Conservation (phyloP, 2,329 filamentous ascomycete genomes). For the Xylaria sp. region DNA sequence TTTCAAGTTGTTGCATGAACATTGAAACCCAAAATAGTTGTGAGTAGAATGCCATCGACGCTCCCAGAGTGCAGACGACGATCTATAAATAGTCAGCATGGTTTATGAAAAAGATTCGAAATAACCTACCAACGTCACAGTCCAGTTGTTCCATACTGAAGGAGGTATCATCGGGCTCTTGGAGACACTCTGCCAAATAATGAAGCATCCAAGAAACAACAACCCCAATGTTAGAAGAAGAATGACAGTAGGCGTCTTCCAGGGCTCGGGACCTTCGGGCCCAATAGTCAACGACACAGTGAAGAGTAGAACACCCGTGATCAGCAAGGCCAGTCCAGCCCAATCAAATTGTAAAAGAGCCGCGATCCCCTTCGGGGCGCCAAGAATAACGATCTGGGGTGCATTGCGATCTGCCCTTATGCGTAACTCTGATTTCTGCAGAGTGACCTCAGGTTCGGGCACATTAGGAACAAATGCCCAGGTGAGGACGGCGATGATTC, state of each 20-base stretch:
- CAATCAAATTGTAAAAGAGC: constrained; percentile 48
- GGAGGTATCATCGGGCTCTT: constrained; percentile 50
- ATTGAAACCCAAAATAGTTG: constrained; percentile 51
- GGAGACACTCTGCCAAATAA: constrained; percentile 50
- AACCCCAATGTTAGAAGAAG: constrained; percentile 48
- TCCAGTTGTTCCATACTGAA: constrained; percentile 47
- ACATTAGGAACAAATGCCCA: constrained; percentile 48
- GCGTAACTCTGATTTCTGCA: constrained; percentile 37
- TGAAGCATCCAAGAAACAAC: constrained; percentile 48
- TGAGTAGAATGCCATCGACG: constrained; percentile 51
- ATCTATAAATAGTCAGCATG: constrained; percentile 41
- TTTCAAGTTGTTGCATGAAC: constrained; percentile 50
- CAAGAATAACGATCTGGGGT: constrained; percentile 40
- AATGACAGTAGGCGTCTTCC: constrained; percentile 51
- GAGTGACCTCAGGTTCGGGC: constrained; percentile 38
- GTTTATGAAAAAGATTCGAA: not conserved
- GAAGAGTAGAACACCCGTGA: constrained; percentile 48
- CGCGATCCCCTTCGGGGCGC: constrained; percentile 34
- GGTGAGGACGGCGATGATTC: constrained; percentile 43
- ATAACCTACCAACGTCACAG: constrained; percentile 45
- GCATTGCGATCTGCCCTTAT: constrained; percentile 39
- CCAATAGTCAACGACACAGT: constrained; percentile 50
- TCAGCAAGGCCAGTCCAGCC: constrained; percentile 47
- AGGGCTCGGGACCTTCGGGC: constrained; percentile 49
- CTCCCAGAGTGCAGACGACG: constrained; percentile 46